phyloP scores from a whole-genome alignment of 805 yeast genomes.

The Zygosaccharomyces bisporus region DNA sequence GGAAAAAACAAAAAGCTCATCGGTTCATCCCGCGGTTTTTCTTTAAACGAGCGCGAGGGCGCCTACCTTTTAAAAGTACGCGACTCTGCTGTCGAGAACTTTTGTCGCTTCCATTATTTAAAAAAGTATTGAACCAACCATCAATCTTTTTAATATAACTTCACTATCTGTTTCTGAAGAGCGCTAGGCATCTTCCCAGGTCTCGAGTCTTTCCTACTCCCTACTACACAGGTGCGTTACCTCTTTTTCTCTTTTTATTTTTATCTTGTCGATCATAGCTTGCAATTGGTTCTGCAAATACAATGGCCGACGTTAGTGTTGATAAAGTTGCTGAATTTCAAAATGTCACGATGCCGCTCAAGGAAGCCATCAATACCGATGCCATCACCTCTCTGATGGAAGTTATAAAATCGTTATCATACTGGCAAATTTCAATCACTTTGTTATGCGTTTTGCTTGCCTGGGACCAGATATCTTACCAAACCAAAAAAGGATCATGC shows the following conservation, averaged over 20 bases:
- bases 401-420: slow-evolving; percentile 38
- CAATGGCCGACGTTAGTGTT: slow-evolving; percentile 13
- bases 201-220: not conserved
- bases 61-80: not conserved
- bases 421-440: slow-evolving; percentile 52
- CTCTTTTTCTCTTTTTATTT: not conserved
- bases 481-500: slow-evolving; percentile 75
- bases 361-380: not conserved
- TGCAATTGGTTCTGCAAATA: not conserved
- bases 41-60: not conserved
- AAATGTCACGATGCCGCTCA: slow-evolving; percentile 8
- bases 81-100: slow-evolving; percentile 1
- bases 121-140: not conserved
- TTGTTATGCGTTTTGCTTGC: slow-evolving; percentile 46
- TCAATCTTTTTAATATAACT: not conserved
- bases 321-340: slow-evolving; percentile 9
- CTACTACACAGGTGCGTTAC: not conserved
- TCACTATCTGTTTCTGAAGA: not conserved
- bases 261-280: not conserved
- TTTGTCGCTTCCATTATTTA: not conserved
- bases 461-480: slow-evolving; percentile 76
- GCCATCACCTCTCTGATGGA: slow-evolving; percentile 6
- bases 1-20: not conserved
- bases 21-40: not conserved
- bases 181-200: not conserved